Evolutionary conservation across 345 rosid genomes (phyloP).

Genomic region (Citrus glauca): DNA sequence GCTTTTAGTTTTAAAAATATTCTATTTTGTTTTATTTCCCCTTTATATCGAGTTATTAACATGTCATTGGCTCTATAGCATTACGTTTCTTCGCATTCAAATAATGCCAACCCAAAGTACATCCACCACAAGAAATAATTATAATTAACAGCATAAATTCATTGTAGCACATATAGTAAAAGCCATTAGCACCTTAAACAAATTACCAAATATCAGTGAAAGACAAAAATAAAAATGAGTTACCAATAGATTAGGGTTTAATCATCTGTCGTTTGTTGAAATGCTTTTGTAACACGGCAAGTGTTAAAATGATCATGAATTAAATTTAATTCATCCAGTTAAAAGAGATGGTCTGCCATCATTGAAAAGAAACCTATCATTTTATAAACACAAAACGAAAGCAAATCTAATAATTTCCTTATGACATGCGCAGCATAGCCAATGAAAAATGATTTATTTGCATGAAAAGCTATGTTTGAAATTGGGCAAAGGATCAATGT

Average conservation of each 20-base stretch:
- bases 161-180: background rate
- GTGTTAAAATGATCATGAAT: constrained; percentile 4
- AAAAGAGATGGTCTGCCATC: constrained; percentile 34
- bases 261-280: background rate
- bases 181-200: background rate
- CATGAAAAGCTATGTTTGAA: constrained; percentile 21
- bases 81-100: constrained; percentile 1
- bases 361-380: constrained; percentile 27
- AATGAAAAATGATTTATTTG: constrained; percentile 25
- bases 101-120: constrained; percentile 4
- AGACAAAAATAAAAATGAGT: constrained; percentile 17
- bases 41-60: background rate
- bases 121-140: constrained; percentile 6
- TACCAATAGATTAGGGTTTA: background rate
- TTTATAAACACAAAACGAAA: constrained; percentile 15
- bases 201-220: constrained; percentile 3
- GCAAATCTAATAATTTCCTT: constrained; percentile 19
- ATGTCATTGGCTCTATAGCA: background rate
- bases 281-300: constrained; percentile 18
- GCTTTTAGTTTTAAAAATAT: constrained; percentile 3
- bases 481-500: background rate
- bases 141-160: background rate
- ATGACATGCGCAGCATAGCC: constrained; percentile 26
- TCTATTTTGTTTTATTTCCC: constrained; percentile 1
- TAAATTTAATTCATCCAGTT: constrained; percentile 2